Base-by-base conservation (phyloP, 768 basidiomycete genomes). In the Bullera alba region DNA sequence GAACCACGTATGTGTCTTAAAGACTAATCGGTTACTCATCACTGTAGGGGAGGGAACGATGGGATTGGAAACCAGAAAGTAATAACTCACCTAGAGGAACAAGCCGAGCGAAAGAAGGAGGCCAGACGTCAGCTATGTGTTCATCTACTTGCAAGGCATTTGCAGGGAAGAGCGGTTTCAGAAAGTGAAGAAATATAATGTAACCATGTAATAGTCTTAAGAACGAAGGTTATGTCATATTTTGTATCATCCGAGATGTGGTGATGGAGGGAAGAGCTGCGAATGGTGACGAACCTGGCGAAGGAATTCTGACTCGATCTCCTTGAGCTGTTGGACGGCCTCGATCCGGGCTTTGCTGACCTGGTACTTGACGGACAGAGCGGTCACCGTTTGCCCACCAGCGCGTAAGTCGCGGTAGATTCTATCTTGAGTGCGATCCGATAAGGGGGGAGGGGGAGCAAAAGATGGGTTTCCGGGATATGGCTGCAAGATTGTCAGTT, bases 21-120 rank as follows among this genome's bases (percentile, higher is more conserved):
- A 70, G 68, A 92, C 87, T 91, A 92, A 92, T 91, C 89, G 84
- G 74, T 79, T 74, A 73, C 35, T 80, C 78, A 79, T 81, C 83
- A 82, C 79, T 58, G 54, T 48, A 43, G 75, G 74, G 30, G 60
- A 39, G 62, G 56, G 54, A 54, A 45, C 17, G 22, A 26, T 56
- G 58, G 42, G 23, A n/a, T 30, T 5, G 37, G 35, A 26, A 48
- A 23, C 44, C 42, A 51, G 57, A 50, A 32, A 7, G 44, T 53
- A 30, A 76, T 80, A 86, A 51, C 65, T 71, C 56, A 71, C 70
- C 70, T 71, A 42, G 51, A 43, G 19, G n/a, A 3, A 16, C 14
- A 19, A 41, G 25, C 17, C 15, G 46, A 25, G 37, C 17, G 12
- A 26, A 45, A 27, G 28, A 37, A 28, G 34, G 41, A 45, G 42